phyloP scores from a whole-genome alignment of 2,329 filamentous ascomycete genomes.

The Calonectria fujianensis region DNA sequence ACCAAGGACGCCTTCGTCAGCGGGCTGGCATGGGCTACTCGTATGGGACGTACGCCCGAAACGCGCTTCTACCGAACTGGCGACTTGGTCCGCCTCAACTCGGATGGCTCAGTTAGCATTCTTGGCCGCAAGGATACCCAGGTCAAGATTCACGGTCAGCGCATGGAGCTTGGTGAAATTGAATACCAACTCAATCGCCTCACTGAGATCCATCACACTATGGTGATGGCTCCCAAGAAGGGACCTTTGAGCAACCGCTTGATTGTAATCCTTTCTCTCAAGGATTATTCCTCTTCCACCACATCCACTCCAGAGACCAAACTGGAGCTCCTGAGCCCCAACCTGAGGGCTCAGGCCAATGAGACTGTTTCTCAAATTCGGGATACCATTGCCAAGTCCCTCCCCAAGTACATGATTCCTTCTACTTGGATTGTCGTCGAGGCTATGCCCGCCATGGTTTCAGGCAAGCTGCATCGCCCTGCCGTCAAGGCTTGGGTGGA shows the following conservation, averaged over 20 bases:
- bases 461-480: slow-evolving; percentile 50
- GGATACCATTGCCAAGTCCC: slow-evolving; percentile 26
- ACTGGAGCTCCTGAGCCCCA: not conserved
- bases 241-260: slow-evolving; percentile 40
- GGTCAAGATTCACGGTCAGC: slow-evolving; percentile 64
- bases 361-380: slow-evolving; percentile 20
- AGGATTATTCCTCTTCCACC: not conserved
- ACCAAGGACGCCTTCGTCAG: slow-evolving; percentile 4
- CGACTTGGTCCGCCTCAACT: slow-evolving; percentile 65
- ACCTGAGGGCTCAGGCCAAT: not conserved
- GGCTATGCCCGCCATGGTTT: slow-evolving; percentile 38
- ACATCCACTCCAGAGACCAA: not conserved
- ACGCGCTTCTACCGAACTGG: slow-evolving; percentile 65
- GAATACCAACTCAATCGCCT: slow-evolving; percentile 69
- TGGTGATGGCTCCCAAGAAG: slow-evolving; percentile 61
- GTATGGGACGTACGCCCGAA: not conserved
- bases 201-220: slow-evolving; percentile 70
- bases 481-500: slow-evolving; percentile 66
- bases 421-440: slow-evolving; percentile 43
- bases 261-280: slow-evolving; percentile 42
- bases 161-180: slow-evolving; percentile 68
- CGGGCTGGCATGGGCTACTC: not conserved
- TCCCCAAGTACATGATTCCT: slow-evolving; percentile 48
- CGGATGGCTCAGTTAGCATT: slow-evolving; percentile 63
- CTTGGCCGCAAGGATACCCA: slow-evolving; percentile 69